Evolutionary conservation across 306 rosid genomes (phyloP).

Genomic region (Castanea sativa): DNA sequence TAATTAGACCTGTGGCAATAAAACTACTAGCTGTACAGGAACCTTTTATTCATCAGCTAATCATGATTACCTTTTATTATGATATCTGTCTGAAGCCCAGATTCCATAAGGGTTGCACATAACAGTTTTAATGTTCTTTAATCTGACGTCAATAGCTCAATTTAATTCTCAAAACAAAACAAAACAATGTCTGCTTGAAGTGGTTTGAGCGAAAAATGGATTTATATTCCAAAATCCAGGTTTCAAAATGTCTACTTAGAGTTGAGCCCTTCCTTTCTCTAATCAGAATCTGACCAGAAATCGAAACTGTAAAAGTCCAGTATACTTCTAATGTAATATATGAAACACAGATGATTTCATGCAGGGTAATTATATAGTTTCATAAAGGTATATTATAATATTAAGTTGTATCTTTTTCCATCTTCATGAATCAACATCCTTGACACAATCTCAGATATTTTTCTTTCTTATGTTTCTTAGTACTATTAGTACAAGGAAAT

Average conservation of each 20-base stretch:
- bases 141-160: not conserved
- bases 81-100: not conserved
- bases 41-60: not conserved
- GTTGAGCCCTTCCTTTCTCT: not conserved
- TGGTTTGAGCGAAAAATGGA: no score
- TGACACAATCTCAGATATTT: conserved; percentile 67
- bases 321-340: not conserved
- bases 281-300: not conserved
- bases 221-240: not conserved
- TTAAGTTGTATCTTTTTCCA: not conserved
- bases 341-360: not conserved
- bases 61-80: not conserved
- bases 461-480: conserved; percentile 72
- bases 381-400: not conserved
- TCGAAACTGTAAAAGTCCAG: not conserved
- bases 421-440: conserved; percentile 30
- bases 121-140: not conserved
- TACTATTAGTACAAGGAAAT: conserved; percentile 62
- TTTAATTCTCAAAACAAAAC: not conserved
- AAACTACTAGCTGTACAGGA: not conserved
- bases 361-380: not conserved
- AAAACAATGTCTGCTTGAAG: no score
- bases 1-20: not conserved
- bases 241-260: not conserved
- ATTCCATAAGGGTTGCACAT: not conserved